phyloP scores from a whole-genome alignment of 768 basidiomycete genomes.

The Mycena albidolilacea region DNA sequence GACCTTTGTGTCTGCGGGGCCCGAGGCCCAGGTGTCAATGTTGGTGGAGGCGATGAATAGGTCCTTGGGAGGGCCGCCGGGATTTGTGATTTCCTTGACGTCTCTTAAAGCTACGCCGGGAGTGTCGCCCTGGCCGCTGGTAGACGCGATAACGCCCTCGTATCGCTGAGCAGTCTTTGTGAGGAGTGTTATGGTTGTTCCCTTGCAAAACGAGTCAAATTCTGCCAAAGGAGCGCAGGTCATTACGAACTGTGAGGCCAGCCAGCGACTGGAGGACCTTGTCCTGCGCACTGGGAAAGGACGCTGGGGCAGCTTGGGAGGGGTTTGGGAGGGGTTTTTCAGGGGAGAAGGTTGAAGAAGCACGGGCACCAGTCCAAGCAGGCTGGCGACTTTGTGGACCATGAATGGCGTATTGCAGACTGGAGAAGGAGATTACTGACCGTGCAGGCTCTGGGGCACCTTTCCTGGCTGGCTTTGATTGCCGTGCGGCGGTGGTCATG shows the following conservation, averaged over 20 bases:
- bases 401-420: neutral
- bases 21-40: constrained; percentile 82
- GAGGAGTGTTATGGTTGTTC: constrained; percentile 82
- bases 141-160: constrained; percentile 79
- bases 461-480: constrained; percentile 75
- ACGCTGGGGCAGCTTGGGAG: constrained; percentile 52
- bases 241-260: constrained; percentile 71
- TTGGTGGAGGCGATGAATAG: constrained; percentile 80
- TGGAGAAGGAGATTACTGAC: constrained; percentile 50
- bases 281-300: constrained; percentile 66
- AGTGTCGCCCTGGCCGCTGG: constrained; percentile 75
- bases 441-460: constrained; percentile 72
- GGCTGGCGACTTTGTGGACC: constrained; percentile 49
- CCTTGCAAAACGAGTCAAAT: constrained; percentile 54
- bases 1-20: constrained; percentile 78
- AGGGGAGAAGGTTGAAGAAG: constrained; percentile 77
- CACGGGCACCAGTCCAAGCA: constrained; percentile 79
- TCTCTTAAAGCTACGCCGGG: constrained; percentile 83
- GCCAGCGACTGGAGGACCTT: constrained; percentile 75
- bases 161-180: constrained; percentile 81
- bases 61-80: constrained; percentile 80
- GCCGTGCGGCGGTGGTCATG: constrained; percentile 79
- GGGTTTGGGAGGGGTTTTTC: constrained; percentile 56
- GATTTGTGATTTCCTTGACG: constrained; percentile 78
- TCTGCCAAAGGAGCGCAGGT: constrained; percentile 2